Conservation (phyloP, 768 basidiomycete species). For the Mycena vitilis region DNA sequence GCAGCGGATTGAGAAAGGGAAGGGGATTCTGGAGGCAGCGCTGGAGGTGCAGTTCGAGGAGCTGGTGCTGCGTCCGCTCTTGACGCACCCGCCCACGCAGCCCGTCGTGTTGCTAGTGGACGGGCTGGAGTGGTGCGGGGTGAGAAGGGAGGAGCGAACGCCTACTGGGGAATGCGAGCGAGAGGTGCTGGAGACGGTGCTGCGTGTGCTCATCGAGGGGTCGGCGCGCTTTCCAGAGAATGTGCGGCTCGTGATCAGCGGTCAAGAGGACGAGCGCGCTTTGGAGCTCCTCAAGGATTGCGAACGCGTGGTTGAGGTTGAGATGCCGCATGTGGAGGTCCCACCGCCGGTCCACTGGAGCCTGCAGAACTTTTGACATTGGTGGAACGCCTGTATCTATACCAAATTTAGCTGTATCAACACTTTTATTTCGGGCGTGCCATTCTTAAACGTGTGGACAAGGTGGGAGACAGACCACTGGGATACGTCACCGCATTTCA, state of each 20-base stretch:
- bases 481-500: background rate
- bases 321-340: too few species aligned
- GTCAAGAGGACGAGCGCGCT: background rate
- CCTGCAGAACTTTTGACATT: too few species aligned
- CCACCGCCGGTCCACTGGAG: too few species aligned
- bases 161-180: background rate
- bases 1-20: background rate
- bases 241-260: slow-evolving; percentile 16
- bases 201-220: slow-evolving; percentile 10
- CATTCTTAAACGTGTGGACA: background rate
- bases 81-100: background rate
- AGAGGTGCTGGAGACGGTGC: background rate
- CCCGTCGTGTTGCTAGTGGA: slow-evolving; percentile 15
- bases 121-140: slow-evolving; percentile 8
- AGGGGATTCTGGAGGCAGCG: background rate
- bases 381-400: too few species aligned
- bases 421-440: too few species aligned
- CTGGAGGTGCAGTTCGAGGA: slow-evolving; percentile 2
- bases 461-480: too few species aligned
- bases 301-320: background rate
- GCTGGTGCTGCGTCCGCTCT: slow-evolving; percentile 12
- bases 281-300: background rate
- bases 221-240: slow-evolving; percentile 4
- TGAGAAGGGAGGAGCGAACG: background rate
- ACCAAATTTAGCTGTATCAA: too few species aligned